These are phyloP conservation scores for Grosmannia clavigera DNA, from an alignment of 2,329 filamentous ascomycete genomes.

Conservation along the genomic window DNA sequence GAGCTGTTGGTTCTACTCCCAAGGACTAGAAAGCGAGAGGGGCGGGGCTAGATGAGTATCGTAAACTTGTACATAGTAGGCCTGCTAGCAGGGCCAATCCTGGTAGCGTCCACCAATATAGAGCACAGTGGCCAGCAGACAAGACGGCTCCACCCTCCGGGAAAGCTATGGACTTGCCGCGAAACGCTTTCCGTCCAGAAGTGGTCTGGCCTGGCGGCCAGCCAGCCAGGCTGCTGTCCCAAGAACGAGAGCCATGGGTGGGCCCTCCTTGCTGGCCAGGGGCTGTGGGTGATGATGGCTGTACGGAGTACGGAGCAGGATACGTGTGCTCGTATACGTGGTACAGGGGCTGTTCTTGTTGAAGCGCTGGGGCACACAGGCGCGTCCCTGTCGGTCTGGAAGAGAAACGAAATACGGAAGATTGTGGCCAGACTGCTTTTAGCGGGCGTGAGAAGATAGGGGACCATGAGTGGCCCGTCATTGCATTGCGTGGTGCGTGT, in stretches of 20 bases:
- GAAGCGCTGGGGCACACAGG: not conserved
- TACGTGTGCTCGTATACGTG: not conserved
- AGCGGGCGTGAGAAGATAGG: not conserved
- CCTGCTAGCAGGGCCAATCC: not conserved
- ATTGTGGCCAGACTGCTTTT: not conserved
- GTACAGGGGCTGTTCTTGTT: not conserved
- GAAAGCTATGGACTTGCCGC: not conserved
- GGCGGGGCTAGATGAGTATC: not conserved
- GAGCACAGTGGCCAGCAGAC: not conserved
- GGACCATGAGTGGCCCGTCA: not conserved
- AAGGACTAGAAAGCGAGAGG: not conserved
- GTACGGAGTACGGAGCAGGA: not conserved
- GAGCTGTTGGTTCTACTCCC: not conserved
- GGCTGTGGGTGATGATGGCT: not conserved
- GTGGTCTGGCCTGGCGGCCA: not conserved
- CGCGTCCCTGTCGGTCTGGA: not conserved
- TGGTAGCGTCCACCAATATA: not conserved
- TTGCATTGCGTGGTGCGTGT: not conserved
- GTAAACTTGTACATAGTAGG: not conserved
- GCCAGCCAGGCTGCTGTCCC: not conserved
- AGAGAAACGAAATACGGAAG: not conserved
- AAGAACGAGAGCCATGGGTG: not conserved
- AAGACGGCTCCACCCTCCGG: not conserved
- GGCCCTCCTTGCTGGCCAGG: not conserved
- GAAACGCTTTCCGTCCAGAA: not conserved